Percentiles rank a stretch among this genome's conserved stretches.
phyloP scores from a whole-genome alignment of 805 yeast species.

The Candida broadrunensis region DNA sequence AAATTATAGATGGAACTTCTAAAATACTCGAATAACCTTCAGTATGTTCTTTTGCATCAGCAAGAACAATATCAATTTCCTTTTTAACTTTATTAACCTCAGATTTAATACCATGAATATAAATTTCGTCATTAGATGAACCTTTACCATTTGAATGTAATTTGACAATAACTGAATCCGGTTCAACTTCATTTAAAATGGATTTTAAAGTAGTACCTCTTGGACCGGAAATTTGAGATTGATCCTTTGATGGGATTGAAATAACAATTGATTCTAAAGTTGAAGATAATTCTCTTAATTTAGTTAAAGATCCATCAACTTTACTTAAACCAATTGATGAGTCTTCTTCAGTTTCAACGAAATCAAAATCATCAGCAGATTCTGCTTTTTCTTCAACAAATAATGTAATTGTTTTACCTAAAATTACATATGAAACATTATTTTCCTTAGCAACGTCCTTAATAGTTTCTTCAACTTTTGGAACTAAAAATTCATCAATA shows the following conservation, averaged over 20 bases:
- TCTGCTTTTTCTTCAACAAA: constrained; percentile 47
- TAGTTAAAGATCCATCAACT: constrained; percentile 53
- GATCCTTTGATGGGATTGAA: constrained; percentile 52
- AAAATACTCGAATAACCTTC: constrained; percentile 45
- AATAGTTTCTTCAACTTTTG: constrained; percentile 42
- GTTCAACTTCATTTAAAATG: constrained; percentile 35
- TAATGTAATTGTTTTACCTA: constrained; percentile 53
- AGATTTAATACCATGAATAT: constrained; percentile 64
- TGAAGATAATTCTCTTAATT: constrained; percentile 56
- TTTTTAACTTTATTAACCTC: constrained; percentile 56
- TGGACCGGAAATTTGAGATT: constrained; percentile 60
- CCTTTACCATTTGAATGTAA: constrained; percentile 37
- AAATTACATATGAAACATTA: constrained; percentile 57
- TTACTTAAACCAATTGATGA: constrained; percentile 54
- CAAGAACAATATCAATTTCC: constrained; percentile 53
- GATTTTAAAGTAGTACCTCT: constrained; percentile 54
- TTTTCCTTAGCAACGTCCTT: constrained; percentile 40
- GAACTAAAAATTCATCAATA: constrained; percentile 60
- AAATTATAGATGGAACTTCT: constrained; percentile 61
- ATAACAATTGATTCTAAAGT: constrained; percentile 51
- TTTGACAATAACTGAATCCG: constrained; percentile 43
- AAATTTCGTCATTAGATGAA: constrained; percentile 48
- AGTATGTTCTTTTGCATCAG: constrained; percentile 52
- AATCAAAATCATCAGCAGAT: constrained; percentile 34
- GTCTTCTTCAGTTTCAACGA: constrained; percentile 66